Base-by-base conservation (phyloP, 306 rosid species). In the Sicyos edulis region DNA sequence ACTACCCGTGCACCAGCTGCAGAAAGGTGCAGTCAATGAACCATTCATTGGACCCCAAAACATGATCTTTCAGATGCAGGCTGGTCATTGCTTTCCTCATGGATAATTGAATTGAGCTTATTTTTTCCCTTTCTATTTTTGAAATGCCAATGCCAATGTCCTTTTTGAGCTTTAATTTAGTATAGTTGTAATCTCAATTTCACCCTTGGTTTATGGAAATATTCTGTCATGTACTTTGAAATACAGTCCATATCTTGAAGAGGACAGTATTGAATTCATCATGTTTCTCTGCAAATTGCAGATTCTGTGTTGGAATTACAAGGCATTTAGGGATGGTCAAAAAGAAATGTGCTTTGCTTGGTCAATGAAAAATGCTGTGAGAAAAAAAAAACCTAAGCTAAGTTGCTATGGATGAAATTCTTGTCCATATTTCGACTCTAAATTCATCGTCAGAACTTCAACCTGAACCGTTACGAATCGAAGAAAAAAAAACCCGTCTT, bases 1-100 rank as follows among this genome's bases (percentile, higher is more conserved):
- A 10, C 34, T 49, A 2, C 58, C 58, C 4, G 73, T 47, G 56
- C 72, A 34, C 40, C 40, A 34, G 40, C 5, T 34, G 40, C 40
- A 50, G 16, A 69, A 69, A 50, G 73, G 44, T 32, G 65, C 54
- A 10, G 53, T 20, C 53, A 37, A 45, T 11, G 65, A 55, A 32
- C 47, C 62, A 65, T 54, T 54, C 64, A 37, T 55, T 37, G 75
- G 75, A 71, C 75, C 75, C 34, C 75, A 71, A 71, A 71, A 53
- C 37, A 71, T 71, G 75, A 20, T 55, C 13, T 71, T 71, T 54
- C 75, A 32, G 65, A 54, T 71, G 75, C 65, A 71, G 37, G 32
- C 75, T 3, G 65, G 75, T 16, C 75, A 71, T 54, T 56, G 53
- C 64, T 71, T 37, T 47, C 62, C 64, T 19, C 75, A 54, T 42